Base-by-base conservation (phyloP, 2,329 filamentous ascomycete species). In the Apiospora phragmitis region DNA sequence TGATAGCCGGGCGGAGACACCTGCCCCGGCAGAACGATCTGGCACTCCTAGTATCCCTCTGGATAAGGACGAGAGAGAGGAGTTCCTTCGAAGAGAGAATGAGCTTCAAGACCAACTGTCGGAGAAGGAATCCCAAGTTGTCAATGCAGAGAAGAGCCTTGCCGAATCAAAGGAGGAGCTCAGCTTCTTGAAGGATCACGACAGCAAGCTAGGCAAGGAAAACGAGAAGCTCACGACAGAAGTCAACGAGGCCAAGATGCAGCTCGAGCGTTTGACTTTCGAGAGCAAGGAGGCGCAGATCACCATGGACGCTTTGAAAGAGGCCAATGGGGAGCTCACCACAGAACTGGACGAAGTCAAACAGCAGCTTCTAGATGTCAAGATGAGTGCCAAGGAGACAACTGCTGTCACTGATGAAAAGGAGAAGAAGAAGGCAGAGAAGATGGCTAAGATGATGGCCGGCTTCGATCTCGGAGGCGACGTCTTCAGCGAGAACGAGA, bases 401-500 rank as follows among this genome's bases (percentile, higher is more conserved):
- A 94, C 90, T 62, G 94, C 94, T 11, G 92, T 94, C 21, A 85
- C 97, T 26, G 95, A 98, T 76, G 96, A 98, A 83, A 99, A 99
- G 87, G 97, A 98, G 83, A 95, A 94, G 87, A 95, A 94, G 85
- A 99, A 99, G 88, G 94, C 95, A 0, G 96, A 99, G 84, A 96
- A 97, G 83, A 99, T 99, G 96, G 96, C 96, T 59, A 93, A 98
- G 88, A 99, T 99, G 96, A 98, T 99, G 95, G 96, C 96, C 71
- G 94, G 95, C 4, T 98, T 99, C 77, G 95, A 99, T 78, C 89
- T 99, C 43, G 95, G 94, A 62, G 92, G 93, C 67, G 95, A 98
- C 71, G 91, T 97, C 42, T 97, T 98, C 81, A 97, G 94, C 75
- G 93, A 96, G 71, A 97, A 97, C 76, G 96, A 99, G 81, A 89